Evolutionary conservation across 768 basidiomycete species (phyloP).

Genomic region (Termitomyces titanicus): DNA sequence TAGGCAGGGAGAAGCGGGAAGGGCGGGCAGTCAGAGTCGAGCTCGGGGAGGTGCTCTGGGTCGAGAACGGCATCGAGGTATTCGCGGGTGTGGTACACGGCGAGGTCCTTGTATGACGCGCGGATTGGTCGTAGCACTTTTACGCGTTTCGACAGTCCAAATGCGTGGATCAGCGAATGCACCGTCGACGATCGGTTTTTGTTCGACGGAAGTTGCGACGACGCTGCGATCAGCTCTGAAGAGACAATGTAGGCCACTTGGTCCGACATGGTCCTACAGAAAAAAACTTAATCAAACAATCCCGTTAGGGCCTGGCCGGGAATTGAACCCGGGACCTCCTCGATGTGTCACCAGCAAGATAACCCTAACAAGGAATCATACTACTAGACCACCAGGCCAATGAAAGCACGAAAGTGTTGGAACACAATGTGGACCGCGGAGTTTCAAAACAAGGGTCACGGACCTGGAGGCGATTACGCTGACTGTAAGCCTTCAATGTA

Average conservation of each 20-base stretch:
- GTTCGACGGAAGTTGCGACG: constrained; percentile 66
- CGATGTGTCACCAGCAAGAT: no score
- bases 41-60: constrained; percentile 14
- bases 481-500: no score
- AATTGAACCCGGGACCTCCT: constrained; percentile 16
- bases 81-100: constrained; percentile 64
- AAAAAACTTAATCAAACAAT: no score
- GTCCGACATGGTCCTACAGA: neutral
- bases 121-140: constrained; percentile 48
- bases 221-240: constrained; percentile 52
- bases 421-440: no score
- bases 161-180: constrained; percentile 55
- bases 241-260: constrained; percentile 46
- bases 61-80: constrained; percentile 62
- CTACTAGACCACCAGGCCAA: no score
- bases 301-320: constrained; percentile 11
- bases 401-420: no score
- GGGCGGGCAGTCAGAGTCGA: constrained; percentile 55
- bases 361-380: no score
- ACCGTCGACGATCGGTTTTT: constrained; percentile 60
- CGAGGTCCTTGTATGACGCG: constrained; percentile 56
- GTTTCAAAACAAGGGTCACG: no score
- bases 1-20: constrained; percentile 72
- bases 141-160: constrained; percentile 39
- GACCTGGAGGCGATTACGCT: no score